These are phyloP conservation scores for Clathrus columnatus DNA, from an alignment of 768 basidiomycete genomes.

Conservation along the genomic window DNA sequence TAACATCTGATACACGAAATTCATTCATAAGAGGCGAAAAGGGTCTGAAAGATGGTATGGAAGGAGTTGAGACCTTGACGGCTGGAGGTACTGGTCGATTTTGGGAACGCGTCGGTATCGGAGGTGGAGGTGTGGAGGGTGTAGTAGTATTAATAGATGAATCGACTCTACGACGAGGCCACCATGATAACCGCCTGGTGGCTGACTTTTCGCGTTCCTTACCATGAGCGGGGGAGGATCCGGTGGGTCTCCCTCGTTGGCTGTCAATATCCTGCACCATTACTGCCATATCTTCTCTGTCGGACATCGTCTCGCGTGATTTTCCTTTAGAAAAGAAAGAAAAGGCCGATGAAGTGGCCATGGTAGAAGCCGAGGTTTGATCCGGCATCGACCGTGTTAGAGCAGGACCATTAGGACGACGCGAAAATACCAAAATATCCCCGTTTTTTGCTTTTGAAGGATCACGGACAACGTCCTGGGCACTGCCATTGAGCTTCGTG, in stretches of 20 bases:
- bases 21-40: conserved; percentile 37
- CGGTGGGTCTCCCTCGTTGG: conserved; percentile 17
- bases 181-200: conserved; percentile 57
- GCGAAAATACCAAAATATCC: conserved; percentile 7
- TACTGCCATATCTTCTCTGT: background rate
- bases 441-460: background rate
- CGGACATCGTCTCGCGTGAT: background rate
- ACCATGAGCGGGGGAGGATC: conserved; percentile 18
- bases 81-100: conserved; percentile 36
- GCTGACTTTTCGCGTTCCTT: conserved; percentile 29
- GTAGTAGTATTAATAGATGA: conserved; percentile 18
- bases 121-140: conserved; percentile 23
- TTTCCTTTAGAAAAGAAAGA: conserved; percentile 3
- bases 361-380: background rate
- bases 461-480: background rate
- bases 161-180: conserved; percentile 31
- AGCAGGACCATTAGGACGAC: background rate
- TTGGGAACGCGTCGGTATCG: conserved; percentile 29
- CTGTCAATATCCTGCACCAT: too few relatives aligned
- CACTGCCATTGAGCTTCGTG: conserved; percentile 25
- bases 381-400: conserved; percentile 5
- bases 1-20: conserved; percentile 12
- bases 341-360: background rate
- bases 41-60: conserved; percentile 33
- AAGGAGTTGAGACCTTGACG: conserved; percentile 22